Base-by-base conservation (phyloP, 495 filamentous ascomycete genomes). In the Talaromyces ruber region DNA sequence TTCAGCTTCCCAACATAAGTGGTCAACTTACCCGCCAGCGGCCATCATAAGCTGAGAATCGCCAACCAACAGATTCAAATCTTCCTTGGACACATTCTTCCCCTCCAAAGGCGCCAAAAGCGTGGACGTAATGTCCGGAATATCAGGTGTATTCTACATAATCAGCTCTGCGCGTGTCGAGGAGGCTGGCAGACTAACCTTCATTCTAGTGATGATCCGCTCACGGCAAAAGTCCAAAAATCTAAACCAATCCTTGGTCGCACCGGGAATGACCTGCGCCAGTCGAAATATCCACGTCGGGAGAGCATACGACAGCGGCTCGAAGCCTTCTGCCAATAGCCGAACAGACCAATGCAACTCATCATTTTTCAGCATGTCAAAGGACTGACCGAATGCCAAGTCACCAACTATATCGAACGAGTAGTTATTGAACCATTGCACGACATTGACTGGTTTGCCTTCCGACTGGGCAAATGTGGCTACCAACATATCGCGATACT, bases 351-450 rank as follows among this genome's bases (percentile, higher is more conserved):
- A 71, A 62, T 75, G 77, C 55, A 70, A 67, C 51, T 71, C 59
- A 24, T 69, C 63, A 28, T 67, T 62, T 53, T 71, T 63, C 0
- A 82, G 64, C 73, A 76, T 77, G 45, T 69, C 70, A 63, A 80
- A 81, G 1, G 72, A 73, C 34, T 70, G 67, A 3, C 72, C 77
- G 63, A 82, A 83, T 1, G 77, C 75, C 3, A 82, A 62, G 58
- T 81, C 78, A 2, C 78, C 78, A 73, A 83, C 79, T 12, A 81
- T 68, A 61, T 83, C 81, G 55, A 82, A 83, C 47, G 70, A 69
- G 60, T 76, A 81, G 61, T 70, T 74, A 52, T 74, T 71, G 59
- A 81, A 74, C 75, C 74, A 80, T 25, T 76, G 64, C 2, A 70
- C 68, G 7, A 76, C 61, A 62, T 78, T 71, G 25, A 76, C 51